These are phyloP conservation scores for Mucuna pruriens DNA, from an alignment of 306 rosid genomes.

Conservation along the genomic window DNA sequence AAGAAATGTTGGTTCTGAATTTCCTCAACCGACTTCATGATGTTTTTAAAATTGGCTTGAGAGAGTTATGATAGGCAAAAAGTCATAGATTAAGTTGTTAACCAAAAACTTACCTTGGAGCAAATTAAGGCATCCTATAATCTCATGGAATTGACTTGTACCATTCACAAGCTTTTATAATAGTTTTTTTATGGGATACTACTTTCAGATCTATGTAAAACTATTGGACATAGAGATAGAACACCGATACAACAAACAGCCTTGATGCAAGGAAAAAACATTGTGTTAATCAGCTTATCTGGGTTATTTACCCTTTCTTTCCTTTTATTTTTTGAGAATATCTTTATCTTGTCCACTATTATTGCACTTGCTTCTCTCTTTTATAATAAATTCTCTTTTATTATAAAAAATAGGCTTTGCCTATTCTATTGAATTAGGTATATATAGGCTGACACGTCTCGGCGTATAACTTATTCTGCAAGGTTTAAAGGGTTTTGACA, in stretches of 20 bases:
- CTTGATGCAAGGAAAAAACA: background rate
- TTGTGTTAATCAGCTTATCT: background rate
- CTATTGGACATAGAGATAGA: background rate
- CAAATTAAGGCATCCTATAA: background rate
- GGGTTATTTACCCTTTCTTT: background rate
- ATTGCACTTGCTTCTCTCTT: background rate
- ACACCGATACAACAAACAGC: background rate
- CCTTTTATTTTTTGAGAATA: background rate
- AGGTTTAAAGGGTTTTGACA: background rate
- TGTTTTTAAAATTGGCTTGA: background rate
- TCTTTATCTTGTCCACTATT: background rate
- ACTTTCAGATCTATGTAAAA: background rate
- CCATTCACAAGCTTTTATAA: background rate
- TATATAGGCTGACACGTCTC: background rate
- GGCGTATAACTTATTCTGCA: background rate
- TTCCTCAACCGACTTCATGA: background rate
- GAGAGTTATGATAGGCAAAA: background rate
- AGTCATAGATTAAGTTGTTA: background rate
- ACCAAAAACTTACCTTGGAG: background rate
- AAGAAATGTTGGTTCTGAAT: background rate
- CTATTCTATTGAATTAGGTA: constrained; percentile 1
- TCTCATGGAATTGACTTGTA: background rate
- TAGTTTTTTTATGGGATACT: background rate
- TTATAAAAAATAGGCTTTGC: background rate
- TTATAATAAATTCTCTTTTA: background rate